Evolutionary conservation across 2,329 filamentous ascomycete genomes (phyloP), one percentile per base, ranked within the genome.

Genomic region (Ascomycota sp.): DNA sequence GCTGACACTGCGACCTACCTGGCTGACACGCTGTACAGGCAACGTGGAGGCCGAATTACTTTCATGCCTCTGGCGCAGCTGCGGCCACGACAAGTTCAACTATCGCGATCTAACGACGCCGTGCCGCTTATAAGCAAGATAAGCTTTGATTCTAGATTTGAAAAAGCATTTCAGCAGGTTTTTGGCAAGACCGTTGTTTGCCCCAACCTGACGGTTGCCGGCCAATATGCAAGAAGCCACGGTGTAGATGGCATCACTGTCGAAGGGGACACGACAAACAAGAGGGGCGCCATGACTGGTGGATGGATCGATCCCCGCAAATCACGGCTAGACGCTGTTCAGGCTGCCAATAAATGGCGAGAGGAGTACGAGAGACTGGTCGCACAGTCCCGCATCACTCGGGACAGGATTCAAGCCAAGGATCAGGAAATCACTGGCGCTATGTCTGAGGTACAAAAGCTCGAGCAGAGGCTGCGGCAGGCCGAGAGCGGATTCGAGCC

Each of bases 141-240:
- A 35, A 66, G 70, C 29, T 98, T 75, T 44, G 77, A 94, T 30
- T 45, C 63, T 2, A 62, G 58, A 36, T 94, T 75, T 41, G 81
- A 91, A 34, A 76, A 71, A 42, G 89, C 89, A 0, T 89, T 98
- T 49, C 74, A 80, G 45, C 85, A 94, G 47, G 82, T 98, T 1
- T 98, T 98, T 53, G 89, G 85, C 28, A 91, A 82, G 51, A 89
- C 82, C 0, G 82, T 98, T 30, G 77, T 98, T 32, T 95, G 89
- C 40, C 85, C 86, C 3, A 92, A 82, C 40, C 58, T 98, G 36
- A 70, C 79, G 29, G 70, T 93, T 34, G 89, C 85, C 28, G 71
- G 78, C 9, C 83, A 94, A 45, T 94, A 94, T 47, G 81, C 89
- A 15, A 72, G 86, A 43, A 92, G 79, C 42, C 86, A 95, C 43